Evolutionary conservation across 257 asterid genomes (phyloP).

Genomic region (Solanum bukasovii): DNA sequence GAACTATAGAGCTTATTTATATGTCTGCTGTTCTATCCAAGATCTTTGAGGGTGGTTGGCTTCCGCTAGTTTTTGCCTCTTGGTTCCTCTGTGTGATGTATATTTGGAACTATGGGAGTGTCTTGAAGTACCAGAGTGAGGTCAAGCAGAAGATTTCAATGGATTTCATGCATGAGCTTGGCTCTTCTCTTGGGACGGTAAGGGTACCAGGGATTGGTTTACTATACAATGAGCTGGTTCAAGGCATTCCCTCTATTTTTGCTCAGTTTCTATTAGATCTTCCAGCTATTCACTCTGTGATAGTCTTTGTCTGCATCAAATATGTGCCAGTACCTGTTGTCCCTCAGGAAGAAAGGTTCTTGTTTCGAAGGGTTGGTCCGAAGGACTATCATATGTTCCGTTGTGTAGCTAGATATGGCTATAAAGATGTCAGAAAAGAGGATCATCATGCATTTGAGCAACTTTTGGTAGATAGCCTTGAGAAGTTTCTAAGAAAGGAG

Average conservation of each 20-base stretch:
- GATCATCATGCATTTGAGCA: constrained; percentile 84
- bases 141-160: constrained; percentile 71
- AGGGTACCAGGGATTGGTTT: constrained; percentile 89
- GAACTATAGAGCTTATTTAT: constrained; percentile 63
- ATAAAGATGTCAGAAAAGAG: constrained; percentile 82
- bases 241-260: constrained; percentile 81
- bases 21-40: constrained; percentile 79
- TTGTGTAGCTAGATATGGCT: constrained; percentile 88
- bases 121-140: constrained; percentile 76
- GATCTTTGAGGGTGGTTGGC: constrained; percentile 94
- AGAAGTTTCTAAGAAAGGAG: constrained; percentile 65
- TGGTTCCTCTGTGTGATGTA: constrained; percentile 81
- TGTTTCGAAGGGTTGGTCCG: constrained; percentile 79
- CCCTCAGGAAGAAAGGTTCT: constrained; percentile 80
- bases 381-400: constrained; percentile 94
- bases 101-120: constrained; percentile 90
- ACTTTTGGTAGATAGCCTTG: constrained; percentile 74
- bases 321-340: constrained; percentile 84
- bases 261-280: constrained; percentile 73
- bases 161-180: constrained; percentile 75
- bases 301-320: constrained; percentile 86
- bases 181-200: constrained; percentile 78
- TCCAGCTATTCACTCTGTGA: constrained; percentile 82
- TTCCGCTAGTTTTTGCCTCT: constrained; percentile 75
- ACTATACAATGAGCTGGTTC: constrained; percentile 84